Base-by-base conservation (phyloP, 805 yeast species). In the Sugiyamaella qingdaonensis region DNA sequence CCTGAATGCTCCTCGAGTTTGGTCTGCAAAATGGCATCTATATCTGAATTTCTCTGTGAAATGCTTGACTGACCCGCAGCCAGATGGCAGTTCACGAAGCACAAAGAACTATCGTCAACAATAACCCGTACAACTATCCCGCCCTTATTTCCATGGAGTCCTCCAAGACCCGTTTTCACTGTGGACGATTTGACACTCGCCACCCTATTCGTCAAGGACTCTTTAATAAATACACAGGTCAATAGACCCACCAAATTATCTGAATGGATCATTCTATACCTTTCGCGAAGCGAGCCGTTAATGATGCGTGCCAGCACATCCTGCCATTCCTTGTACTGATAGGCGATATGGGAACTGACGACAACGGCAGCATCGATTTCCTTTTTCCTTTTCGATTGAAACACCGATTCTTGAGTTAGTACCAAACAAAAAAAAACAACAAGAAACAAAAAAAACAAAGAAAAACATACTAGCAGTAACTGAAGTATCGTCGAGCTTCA, bases 91-190 rank as follows among this genome's bases (percentile, higher is more conserved):
- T 84, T 83, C 10, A 92, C 81, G 58, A 92, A 80, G 62, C 97
- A 88, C 49, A 94, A 69, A 29, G 79, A 80, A 10, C 92, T 81
- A 32, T 81, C 81, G 11, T 85, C 81, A 54, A 84, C 78, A 21
- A 77, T 72, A 62, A 88, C 76, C 57, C 91, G 78, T 2, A 86
- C 80, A 0, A 86, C 84, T 43, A 87, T 80, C 1, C 88, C 95
- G 2, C 96, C 96, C 66, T 88, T 70, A 56, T 73, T 73, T 10
- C 78, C 85, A 53, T 95, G 84, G 70, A 90, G 83, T 4, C 99
- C 99, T 32, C 96, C 95, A 48, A 92, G 77, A 0, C 99, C 99
- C 0, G 98, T 91, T 63, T 92, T 92, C 61, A 88, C 91, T 36
- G 83, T 79, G 34, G 85, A 78, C 1, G 91, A 83, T 61, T 83